A percentile compares a stretch with the other conserved stretches of the same genome.
These are phyloP conservation scores for Mediolabrus comicus DNA, from an alignment of 108 stramenopile species.

Conservation along the genomic window DNA sequence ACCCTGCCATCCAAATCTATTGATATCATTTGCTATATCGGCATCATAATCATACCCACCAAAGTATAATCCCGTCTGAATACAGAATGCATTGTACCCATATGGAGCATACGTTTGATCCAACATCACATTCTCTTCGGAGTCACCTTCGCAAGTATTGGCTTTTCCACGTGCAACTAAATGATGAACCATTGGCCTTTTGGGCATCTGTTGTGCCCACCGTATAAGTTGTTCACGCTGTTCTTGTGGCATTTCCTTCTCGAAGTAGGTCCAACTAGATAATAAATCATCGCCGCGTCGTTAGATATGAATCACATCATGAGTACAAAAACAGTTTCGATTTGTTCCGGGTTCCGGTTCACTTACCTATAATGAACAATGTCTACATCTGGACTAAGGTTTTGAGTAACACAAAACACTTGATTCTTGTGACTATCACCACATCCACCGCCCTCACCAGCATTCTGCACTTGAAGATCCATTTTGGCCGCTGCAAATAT, in stretches of 20 bases:
- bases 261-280: conserved; percentile 60
- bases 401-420: conserved; percentile 54
- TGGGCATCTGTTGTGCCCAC: conserved; percentile 40
- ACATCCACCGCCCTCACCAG: conserved; percentile 58
- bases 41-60: conserved; percentile 49
- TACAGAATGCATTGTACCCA: conserved; percentile 54
- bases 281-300: conserved; percentile 43
- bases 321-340: no score
- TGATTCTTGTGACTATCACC: conserved; percentile 52
- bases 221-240: conserved; percentile 42
- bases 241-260: conserved; percentile 28
- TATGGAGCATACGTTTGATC: conserved; percentile 39
- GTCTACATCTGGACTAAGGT: background rate
- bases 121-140: conserved; percentile 17
- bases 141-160: conserved; percentile 39
- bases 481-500: conserved; percentile 43
- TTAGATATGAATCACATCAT: conserved; percentile 15
- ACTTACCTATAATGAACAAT: background rate
- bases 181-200: conserved; percentile 49
- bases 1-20: conserved; percentile 45
- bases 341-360: no score
- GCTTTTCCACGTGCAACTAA: conserved; percentile 38
- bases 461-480: conserved; percentile 43
- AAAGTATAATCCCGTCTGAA: conserved; percentile 47
- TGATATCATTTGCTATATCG: conserved; percentile 27